phyloP scores from a whole-genome alignment of 2,329 filamentous ascomycete species.

The Aureobasidium vineae region DNA sequence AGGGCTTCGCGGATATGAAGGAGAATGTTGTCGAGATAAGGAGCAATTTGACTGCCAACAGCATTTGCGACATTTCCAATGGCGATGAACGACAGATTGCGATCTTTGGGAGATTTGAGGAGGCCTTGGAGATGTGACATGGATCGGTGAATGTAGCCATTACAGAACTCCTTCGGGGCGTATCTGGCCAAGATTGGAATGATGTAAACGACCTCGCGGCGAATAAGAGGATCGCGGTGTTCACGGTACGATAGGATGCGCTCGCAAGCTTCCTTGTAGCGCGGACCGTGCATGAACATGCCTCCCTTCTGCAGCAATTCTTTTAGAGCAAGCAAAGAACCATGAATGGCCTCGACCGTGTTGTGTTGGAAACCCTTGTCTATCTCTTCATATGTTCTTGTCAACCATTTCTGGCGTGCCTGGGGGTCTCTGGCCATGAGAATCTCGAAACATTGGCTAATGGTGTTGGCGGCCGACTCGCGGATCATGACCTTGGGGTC shows the following conservation, averaged over 20 bases:
- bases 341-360: constrained; percentile 85
- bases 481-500: constrained; percentile 90
- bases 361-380: constrained; percentile 73
- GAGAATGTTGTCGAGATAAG: constrained; percentile 91
- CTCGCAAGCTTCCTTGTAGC: constrained; percentile 86
- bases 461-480: constrained; percentile 85
- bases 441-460: constrained; percentile 94
- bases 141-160: constrained; percentile 85
- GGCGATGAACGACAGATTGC: constrained; percentile 90
- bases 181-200: constrained; percentile 94
- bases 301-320: constrained; percentile 91
- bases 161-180: constrained; percentile 83
- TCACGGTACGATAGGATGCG: constrained; percentile 92
- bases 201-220: constrained; percentile 83
- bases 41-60: constrained; percentile 90
- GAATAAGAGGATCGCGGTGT: constrained; percentile 81
- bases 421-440: constrained; percentile 88
- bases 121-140: constrained; percentile 96
- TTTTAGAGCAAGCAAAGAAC: constrained; percentile 88
- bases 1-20: constrained; percentile 91
- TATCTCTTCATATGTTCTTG: constrained; percentile 84
- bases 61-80: constrained; percentile 97
- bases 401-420: constrained; percentile 84
- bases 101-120: constrained; percentile 90
- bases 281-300: constrained; percentile 97